These are phyloP conservation scores for Xerocomus minutiporus DNA, from an alignment of 1,284 basidiomycete species.

Conservation along the genomic window DNA sequence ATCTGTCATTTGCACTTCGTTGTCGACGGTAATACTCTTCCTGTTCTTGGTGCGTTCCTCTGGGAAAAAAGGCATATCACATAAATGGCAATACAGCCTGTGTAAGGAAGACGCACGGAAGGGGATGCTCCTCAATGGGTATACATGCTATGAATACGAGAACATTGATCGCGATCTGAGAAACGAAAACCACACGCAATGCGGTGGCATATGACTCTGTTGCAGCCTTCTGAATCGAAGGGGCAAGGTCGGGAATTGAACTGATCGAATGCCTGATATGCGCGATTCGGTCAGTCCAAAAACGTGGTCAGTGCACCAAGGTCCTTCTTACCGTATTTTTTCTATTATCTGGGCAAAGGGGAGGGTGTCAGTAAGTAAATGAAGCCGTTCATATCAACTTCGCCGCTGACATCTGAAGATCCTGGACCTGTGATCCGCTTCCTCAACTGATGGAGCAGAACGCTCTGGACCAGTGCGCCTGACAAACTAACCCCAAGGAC, in stretches of 20 bases:
- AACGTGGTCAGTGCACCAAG: conserved; percentile 14
- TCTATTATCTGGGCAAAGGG: conserved; percentile 57
- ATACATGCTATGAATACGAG: conserved; percentile 58
- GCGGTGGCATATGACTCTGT: conserved; percentile 81
- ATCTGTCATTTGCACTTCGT: conserved; percentile 15
- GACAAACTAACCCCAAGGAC: conserved; percentile 85
- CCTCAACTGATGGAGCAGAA: conserved; percentile 65
- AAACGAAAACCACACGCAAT: conserved; percentile 82
- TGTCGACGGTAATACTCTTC: conserved; percentile 48
- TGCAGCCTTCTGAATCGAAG: conserved; percentile 60
- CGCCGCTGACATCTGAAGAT: conserved; percentile 58
- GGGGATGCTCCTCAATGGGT: conserved; percentile 69
- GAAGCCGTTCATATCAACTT: conserved; percentile 23
- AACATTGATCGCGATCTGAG: conserved; percentile 61
- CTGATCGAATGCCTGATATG: conserved; percentile 69
- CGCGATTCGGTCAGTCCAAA: conserved; percentile 14
- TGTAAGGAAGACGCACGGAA: conserved; percentile 52
- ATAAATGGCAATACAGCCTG: conserved; percentile 16
- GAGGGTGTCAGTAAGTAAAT: conserved; percentile 20
- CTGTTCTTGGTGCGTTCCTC: conserved; percentile 61
- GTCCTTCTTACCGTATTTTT: conserved; percentile 52
- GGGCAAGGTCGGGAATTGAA: conserved; percentile 71
- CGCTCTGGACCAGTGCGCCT: conserved; percentile 74
- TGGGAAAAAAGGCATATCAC: conserved; percentile 27
- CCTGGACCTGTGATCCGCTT: conserved; percentile 70